Evolutionary conservation across 441 rosid species (phyloP).

Genomic region (Geranium incanum): DNA sequence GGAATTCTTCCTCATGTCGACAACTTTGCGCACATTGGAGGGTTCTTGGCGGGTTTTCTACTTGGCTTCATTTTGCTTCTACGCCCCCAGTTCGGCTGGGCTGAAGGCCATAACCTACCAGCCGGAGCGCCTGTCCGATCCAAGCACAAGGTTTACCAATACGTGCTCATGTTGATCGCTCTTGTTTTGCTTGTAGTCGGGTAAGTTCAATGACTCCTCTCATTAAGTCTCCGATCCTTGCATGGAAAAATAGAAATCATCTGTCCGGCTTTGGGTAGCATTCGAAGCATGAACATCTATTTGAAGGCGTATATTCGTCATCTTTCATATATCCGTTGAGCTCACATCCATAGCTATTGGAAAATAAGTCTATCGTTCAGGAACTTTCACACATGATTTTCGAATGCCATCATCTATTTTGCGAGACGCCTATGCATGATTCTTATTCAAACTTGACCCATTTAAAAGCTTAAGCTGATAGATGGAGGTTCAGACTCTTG

Average conservation of each 20-base stretch:
- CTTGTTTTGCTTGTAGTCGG: conserved; percentile 40
- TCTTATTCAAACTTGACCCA: no score
- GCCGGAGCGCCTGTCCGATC: conserved; percentile 43
- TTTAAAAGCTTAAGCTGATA: no score
- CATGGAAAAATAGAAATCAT: neutral
- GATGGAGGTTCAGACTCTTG: no score
- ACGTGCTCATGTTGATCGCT: conserved; percentile 42
- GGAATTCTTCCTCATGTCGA: conserved; percentile 89
- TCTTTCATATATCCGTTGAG: neutral
- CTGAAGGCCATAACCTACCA: conserved; percentile 33
- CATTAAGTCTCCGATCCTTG: neutral
- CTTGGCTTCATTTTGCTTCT: conserved; percentile 66
- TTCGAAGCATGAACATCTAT: neutral
- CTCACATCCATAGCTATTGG: neutral
- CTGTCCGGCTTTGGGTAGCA: neutral
- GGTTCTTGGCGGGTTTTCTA: conserved; percentile 69
- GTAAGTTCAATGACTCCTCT: conserved; percentile 33
- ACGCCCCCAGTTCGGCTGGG: conserved; percentile 74
- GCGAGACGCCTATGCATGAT: no score
- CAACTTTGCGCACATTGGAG: conserved; percentile 93
- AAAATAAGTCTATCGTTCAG: neutral
- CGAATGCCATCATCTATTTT: neutral
- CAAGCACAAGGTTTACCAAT: conserved; percentile 61
- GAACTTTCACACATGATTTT: neutral
- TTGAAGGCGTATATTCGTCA: neutral